Base-by-base conservation (phyloP, 2,329 filamentous ascomycete species). In the Monilinia polystroma region DNA sequence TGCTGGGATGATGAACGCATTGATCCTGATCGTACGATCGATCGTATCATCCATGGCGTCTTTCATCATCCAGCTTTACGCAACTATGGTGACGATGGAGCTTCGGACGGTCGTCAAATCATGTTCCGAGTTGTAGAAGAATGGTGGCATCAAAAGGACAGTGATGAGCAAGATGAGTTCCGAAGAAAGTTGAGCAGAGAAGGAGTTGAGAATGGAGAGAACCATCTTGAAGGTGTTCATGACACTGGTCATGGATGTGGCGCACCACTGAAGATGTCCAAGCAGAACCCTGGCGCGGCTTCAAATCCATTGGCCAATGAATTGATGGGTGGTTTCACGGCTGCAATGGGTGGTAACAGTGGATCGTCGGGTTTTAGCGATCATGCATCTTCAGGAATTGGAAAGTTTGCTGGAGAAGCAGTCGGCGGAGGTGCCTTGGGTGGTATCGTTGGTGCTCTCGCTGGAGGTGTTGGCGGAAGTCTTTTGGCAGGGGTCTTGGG, bases 31-130 rank as follows among this genome's bases (percentile, higher is more conserved):
- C 84, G 86, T 66, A 87, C 89, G 3, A 82, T 95, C 71, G 85
- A 89, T 75, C 87, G 89, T 69, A 93, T 97, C 77, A 87, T 96
- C 74, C 79, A 86, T 59, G 93, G 92, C 68, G 88, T 97, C 47
- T 86, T 97, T 77, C 92, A 97, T 75, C 93, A 97, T 78, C 94
- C 93, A 2, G 92, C 92, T 58, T 88, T 92, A 72, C 88, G 90
- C 66, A 80, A 87, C 12, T 80, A 84, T 75, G 91, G 90, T 58
- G 82, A 87, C 26, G 90, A 93, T 74, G 90, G 89, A 14, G 87
- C 87, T 16, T 75, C 79, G 10, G 90, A 96, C 72, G 90, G 92
- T 64, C 90, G 92, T 66, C 78, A 81, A 38, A 80, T 87, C 72
- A 94, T 96, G 87, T 97, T 93, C 79, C 77, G 81, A n/a, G 87